phyloP scores from a whole-genome alignment of 1,284 basidiomycete genomes.

The Austropuccinia psidii region DNA sequence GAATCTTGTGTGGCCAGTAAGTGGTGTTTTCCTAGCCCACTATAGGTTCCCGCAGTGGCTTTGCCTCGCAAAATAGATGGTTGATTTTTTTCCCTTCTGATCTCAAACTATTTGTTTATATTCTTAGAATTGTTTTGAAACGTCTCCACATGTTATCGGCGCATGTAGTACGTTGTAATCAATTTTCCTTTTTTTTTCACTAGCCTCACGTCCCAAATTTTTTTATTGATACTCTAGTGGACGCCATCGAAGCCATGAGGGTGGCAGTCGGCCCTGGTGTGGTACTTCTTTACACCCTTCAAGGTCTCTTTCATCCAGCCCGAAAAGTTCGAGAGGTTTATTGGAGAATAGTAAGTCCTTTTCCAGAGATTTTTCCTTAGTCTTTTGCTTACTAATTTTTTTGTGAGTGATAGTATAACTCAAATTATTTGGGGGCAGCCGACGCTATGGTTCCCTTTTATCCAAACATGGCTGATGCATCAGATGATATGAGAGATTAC shows the following conservation, averaged over 20 bases:
- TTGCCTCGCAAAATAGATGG: too few species aligned
- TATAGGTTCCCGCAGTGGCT: too few species aligned
- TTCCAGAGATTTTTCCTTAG: background rate
- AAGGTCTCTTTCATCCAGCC: slow-evolving; percentile 90
- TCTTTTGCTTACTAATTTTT: slow-evolving; percentile 56
- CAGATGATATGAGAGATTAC: slow-evolving; percentile 44
- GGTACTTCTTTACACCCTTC: slow-evolving; percentile 78
- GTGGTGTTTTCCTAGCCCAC: background rate
- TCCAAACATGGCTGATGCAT: slow-evolving; percentile 52
- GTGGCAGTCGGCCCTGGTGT: slow-evolving; percentile 90
- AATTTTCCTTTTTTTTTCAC: background rate
- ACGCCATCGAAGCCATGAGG: slow-evolving; percentile 88
- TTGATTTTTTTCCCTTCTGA: too few species aligned
- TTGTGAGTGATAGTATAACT: slow-evolving; percentile 49
- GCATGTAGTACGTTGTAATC: slow-evolving; percentile 49
- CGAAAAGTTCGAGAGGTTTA: slow-evolving; percentile 82
- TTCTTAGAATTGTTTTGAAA: slow-evolving; percentile 4
- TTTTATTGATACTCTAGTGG: slow-evolving; percentile 41
- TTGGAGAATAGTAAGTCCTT: slow-evolving; percentile 34
- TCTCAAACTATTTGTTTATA: background rate
- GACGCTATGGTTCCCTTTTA: slow-evolving; percentile 93
- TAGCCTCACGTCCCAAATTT: background rate
- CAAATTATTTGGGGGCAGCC: slow-evolving; percentile 70
- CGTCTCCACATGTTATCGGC: slow-evolving; percentile 94
- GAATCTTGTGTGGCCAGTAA: slow-evolving; percentile 93